phyloP scores from a whole-genome alignment of 2,329 filamentous ascomycete genomes.

The Sphaceloma murrayae region DNA sequence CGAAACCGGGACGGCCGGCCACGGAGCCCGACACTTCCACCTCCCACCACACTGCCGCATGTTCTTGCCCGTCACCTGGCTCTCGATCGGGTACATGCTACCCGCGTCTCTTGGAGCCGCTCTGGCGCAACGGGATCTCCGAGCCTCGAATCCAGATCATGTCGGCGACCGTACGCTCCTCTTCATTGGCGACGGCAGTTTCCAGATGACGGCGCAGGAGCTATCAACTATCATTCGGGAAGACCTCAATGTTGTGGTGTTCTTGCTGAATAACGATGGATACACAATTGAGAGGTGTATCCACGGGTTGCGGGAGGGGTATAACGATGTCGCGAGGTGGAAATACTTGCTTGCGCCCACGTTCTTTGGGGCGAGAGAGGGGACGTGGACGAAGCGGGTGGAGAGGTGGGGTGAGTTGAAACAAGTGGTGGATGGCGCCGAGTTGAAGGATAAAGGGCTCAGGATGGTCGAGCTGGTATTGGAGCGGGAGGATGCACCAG shows the following conservation, averaged over 20 bases:
- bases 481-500: slow-evolving; percentile 17
- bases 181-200: slow-evolving; percentile 77
- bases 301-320: slow-evolving; percentile 40
- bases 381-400: slow-evolving; percentile 55
- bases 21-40: slow-evolving; percentile 43
- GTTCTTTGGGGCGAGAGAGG: slow-evolving; percentile 55
- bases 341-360: slow-evolving; percentile 54
- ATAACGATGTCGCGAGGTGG: slow-evolving; percentile 77
- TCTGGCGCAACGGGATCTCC: slow-evolving; percentile 25
- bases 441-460: slow-evolving; percentile 39
- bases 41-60: slow-evolving; percentile 50
- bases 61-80: slow-evolving; percentile 37
- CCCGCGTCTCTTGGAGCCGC: slow-evolving; percentile 22
- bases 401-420: slow-evolving; percentile 62
- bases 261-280: slow-evolving; percentile 40
- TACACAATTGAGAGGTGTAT: slow-evolving; percentile 41
- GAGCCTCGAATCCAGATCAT: slow-evolving; percentile 29
- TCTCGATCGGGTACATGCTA: slow-evolving; percentile 27
- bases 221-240: slow-evolving; percentile 51
- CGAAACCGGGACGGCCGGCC: slow-evolving; percentile 31
- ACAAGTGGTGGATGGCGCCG: slow-evolving; percentile 51
- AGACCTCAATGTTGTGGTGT: slow-evolving; percentile 30
- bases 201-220: slow-evolving; percentile 62
- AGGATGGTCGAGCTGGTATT: slow-evolving; percentile 17
- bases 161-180: slow-evolving; percentile 46